Percentiles rank a stretch among this genome's conserved stretches.
Evolutionary conservation across 176 grass and related monocot species (phyloP).

Genomic region (Metroxylon sagu): DNA sequence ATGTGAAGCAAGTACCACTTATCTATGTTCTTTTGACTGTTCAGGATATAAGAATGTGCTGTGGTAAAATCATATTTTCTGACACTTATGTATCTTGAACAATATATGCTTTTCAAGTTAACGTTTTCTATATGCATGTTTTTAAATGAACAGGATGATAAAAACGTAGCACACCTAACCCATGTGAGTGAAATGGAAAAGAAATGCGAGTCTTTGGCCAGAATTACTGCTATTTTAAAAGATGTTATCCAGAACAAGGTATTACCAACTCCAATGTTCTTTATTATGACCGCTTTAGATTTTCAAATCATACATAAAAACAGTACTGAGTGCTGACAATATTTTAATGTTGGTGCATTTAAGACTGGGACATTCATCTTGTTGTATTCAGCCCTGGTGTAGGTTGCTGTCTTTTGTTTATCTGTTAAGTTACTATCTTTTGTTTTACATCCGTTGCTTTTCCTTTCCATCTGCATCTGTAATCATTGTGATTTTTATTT

Average conservation of each 20-base stretch:
- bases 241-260: slow-evolving; percentile 99
- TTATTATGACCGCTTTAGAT: background rate
- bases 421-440: background rate
- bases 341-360: too few species aligned
- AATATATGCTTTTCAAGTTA: background rate
- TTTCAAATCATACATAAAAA: too few species aligned
- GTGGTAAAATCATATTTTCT: too few species aligned
- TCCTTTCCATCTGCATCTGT: too few species aligned
- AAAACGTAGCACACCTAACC: slow-evolving; percentile 91
- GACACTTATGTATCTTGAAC: background rate
- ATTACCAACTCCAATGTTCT: slow-evolving; percentile 18
- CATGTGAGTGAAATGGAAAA: slow-evolving; percentile 99
- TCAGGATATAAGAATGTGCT: too few species aligned
- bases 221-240: slow-evolving; percentile 96
- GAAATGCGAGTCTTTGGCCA: slow-evolving; percentile 88
- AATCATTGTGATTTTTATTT: too few species aligned
- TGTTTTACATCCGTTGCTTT: too few species aligned
- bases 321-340: too few species aligned
- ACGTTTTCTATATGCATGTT: background rate
- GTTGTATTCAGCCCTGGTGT: background rate
- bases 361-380: too few species aligned
- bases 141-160: slow-evolving; percentile 69
- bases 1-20: too few species aligned
- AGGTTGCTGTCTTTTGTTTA: background rate
- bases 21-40: too few species aligned